Evolutionary conservation across 805 yeast genomes (phyloP).

Genomic region (Metschnikowia kofuensis): DNA sequence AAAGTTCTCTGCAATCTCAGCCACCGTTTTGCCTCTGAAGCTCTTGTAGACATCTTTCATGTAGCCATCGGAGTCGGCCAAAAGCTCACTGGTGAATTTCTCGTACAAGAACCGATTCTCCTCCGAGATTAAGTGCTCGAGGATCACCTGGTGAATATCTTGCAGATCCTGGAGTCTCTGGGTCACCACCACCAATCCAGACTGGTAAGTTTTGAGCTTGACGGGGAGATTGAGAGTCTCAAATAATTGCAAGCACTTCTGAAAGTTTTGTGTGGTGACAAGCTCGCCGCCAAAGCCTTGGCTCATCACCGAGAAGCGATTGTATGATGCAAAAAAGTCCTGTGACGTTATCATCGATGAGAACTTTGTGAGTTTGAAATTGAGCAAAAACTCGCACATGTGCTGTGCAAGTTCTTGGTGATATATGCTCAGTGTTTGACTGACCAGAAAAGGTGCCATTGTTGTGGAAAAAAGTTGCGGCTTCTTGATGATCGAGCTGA

Average conservation of each 20-base stretch:
- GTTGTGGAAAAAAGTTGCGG: not conserved
- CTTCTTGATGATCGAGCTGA: constrained; percentile 14
- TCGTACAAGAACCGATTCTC: constrained; percentile 24
- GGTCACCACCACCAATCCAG: constrained; percentile 35
- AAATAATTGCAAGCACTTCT: constrained; percentile 57
- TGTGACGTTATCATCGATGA: constrained; percentile 41
- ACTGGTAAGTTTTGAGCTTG: constrained; percentile 31
- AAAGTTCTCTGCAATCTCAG: constrained; percentile 47
- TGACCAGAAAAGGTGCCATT: constrained; percentile 33
- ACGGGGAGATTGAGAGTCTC: constrained; percentile 59
- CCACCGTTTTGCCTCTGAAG: constrained; percentile 34
- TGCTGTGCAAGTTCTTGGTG: constrained; percentile 74
- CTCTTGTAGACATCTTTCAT: constrained; percentile 15
- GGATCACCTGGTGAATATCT: constrained; percentile 22
- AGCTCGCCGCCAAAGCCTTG: constrained; percentile 57
- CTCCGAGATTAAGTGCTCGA: constrained; percentile 22
- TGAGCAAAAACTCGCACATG: constrained; percentile 63
- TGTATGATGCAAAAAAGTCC: constrained; percentile 42
- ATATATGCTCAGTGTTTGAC: constrained; percentile 36
- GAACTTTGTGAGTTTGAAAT: constrained; percentile 25
- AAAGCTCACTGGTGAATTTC: constrained; percentile 24
- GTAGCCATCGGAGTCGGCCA: constrained; percentile 17
- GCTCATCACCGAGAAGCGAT: constrained; percentile 30
- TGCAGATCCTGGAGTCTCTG: constrained; percentile 24
- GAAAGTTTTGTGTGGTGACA: constrained; percentile 67